Evolutionary conservation across 768 basidiomycete genomes (phyloP).

Genomic region (Serendipita sp.): DNA sequence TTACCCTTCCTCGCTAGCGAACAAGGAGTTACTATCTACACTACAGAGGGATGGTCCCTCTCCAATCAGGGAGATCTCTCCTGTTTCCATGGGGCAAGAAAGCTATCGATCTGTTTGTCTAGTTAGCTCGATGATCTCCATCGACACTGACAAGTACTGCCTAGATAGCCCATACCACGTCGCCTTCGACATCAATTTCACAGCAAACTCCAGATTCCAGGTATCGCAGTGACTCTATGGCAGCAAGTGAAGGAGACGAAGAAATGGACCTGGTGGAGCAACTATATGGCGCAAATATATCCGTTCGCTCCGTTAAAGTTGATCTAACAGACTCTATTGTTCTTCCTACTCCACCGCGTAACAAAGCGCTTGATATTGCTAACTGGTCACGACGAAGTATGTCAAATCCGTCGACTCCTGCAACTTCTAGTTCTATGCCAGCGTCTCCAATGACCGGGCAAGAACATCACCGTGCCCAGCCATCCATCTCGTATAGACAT

Average conservation of each 20-base stretch:
- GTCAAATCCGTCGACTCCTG: slow-evolving; percentile 24
- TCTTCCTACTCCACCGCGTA: slow-evolving; percentile 67
- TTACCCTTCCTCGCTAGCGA: slow-evolving; percentile 63
- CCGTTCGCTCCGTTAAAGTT: slow-evolving; percentile 50
- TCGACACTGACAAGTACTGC: background rate
- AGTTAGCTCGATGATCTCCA: background rate
- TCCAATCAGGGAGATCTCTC: background rate
- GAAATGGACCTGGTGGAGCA: slow-evolving; percentile 97
- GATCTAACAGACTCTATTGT: slow-evolving; percentile 77
- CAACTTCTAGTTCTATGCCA: background rate
- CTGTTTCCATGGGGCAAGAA: background rate
- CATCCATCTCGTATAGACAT: background rate
- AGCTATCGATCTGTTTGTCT: background rate
- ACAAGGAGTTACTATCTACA: slow-evolving; percentile 63
- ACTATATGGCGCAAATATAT: slow-evolving; percentile 66
- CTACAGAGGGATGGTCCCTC: slow-evolving; percentile 15
- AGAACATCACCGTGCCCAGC: background rate
- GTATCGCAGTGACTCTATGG: background rate
- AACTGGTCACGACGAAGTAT: slow-evolving; percentile 50
- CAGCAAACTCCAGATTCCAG: background rate
- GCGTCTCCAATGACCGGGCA: background rate
- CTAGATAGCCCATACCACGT: background rate
- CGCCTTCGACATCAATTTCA: background rate
- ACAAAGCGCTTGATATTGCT: slow-evolving; percentile 74
- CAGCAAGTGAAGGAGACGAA: slow-evolving; percentile 39